These are phyloP conservation scores for Fraxinus albicans DNA, from an alignment of 305 asterid species.

Conservation along the genomic window DNA sequence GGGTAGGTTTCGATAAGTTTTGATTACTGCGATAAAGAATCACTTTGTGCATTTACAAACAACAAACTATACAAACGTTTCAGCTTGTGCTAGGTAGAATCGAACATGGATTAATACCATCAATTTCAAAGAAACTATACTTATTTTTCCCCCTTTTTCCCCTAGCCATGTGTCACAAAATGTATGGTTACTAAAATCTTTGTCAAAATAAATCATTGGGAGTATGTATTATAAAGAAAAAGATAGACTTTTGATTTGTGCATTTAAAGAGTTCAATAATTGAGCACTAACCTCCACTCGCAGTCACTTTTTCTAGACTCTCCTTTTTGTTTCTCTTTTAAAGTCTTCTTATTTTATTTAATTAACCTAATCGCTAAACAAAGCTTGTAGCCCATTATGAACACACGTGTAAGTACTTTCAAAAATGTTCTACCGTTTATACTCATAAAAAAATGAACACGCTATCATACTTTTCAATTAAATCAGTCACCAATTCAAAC, in stretches of 20 bases:
- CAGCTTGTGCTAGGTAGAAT: too few relatives aligned
- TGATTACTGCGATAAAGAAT: too few relatives aligned
- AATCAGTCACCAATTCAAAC: neutral
- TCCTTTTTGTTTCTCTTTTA: slow-evolving; percentile 23
- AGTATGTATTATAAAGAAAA: neutral
- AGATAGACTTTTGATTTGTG: slow-evolving; percentile 25
- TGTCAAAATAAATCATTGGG: slow-evolving; percentile 20
- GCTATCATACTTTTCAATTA: neutral
- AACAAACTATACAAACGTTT: too few relatives aligned
- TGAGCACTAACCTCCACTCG: slow-evolving; percentile 37
- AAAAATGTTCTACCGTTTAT: neutral
- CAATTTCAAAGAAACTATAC: neutral
- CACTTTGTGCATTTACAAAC: too few relatives aligned
- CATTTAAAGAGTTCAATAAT: slow-evolving; percentile 35
- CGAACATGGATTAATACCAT: neutral
- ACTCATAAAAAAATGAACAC: neutral
- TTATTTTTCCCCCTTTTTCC: neutral
- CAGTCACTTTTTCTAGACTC: slow-evolving; percentile 13
- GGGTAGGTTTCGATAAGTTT: too few relatives aligned
- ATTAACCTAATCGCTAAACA: slow-evolving; percentile 25
- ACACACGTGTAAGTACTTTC: slow-evolving; percentile 24
- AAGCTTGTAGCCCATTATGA: slow-evolving; percentile 27
- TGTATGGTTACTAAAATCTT: neutral
- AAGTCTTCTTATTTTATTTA: slow-evolving; percentile 9
- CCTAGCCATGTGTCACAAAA: neutral